phyloP scores from a whole-genome alignment of 176 grass and related monocot genomes.

The Rhynchospora breviuscula region DNA sequence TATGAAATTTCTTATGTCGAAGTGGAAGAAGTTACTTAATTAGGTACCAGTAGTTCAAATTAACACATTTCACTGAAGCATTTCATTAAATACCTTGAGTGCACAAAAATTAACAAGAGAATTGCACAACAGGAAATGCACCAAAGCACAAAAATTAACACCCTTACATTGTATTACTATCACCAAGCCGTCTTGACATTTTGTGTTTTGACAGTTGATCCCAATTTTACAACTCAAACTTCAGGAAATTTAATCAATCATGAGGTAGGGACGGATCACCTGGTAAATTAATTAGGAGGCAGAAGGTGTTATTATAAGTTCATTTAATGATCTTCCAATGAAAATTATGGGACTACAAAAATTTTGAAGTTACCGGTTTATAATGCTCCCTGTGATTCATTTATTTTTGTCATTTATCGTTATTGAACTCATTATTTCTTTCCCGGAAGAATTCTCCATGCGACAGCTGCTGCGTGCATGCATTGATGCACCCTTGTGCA shows the following conservation, averaged over 20 bases:
- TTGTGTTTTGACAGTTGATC: neutral
- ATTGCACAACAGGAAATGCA: too few species aligned
- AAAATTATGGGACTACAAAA: neutral
- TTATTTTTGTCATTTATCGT: neutral
- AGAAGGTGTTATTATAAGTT: neutral
- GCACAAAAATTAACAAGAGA: neutral
- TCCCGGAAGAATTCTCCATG: slow-evolving; percentile 71
- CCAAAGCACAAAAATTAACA: neutral
- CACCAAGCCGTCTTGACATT: neutral
- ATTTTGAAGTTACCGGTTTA: neutral
- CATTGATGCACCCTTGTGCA: slow-evolving; percentile 75
- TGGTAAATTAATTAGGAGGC: neutral
- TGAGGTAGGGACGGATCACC: neutral
- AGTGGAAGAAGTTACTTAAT: neutral
- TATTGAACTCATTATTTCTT: neutral
- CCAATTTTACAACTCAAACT: neutral
- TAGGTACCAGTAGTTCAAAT: neutral
- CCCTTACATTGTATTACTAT: neutral
- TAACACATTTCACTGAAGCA: neutral
- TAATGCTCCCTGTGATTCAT: neutral
- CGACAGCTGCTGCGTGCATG: slow-evolving; percentile 71
- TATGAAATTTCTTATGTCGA: neutral
- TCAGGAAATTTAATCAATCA: neutral
- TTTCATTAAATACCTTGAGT: neutral
- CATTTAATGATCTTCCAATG: neutral